A percentile compares a stretch with the other conserved stretches of the same genome.
phyloP scores from a whole-genome alignment of 2,329 filamentous ascomycete genomes.

The Alternaria triticina region DNA sequence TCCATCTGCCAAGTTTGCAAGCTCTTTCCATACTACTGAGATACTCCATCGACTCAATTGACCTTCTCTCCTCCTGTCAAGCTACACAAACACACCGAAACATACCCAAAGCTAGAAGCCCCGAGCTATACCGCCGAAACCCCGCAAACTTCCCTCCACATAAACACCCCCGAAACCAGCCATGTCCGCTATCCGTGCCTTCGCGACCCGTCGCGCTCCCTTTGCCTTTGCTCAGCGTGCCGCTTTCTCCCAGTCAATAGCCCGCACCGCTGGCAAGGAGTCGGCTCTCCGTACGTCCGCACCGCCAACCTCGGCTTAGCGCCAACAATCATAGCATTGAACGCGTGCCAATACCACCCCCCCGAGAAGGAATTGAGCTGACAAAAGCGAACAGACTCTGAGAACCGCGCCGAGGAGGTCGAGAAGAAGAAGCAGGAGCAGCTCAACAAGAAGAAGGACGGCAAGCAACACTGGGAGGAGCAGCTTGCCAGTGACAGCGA shows the following conservation, averaged over 20 bases:
- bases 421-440: slow-evolving; percentile 53
- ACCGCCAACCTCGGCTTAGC: background rate
- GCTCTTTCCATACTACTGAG: background rate
- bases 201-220: slow-evolving; percentile 41
- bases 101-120: background rate
- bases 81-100: background rate
- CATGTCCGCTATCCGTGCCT: slow-evolving; percentile 43
- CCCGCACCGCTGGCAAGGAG: slow-evolving; percentile 53
- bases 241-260: slow-evolving; percentile 48
- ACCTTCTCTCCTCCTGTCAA: background rate
- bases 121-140: slow-evolving; percentile 1
- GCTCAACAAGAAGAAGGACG: slow-evolving; percentile 52
- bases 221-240: slow-evolving; percentile 41
- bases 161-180: slow-evolving; percentile 2
- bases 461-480: slow-evolving; percentile 54
- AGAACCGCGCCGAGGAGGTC: slow-evolving; percentile 48
- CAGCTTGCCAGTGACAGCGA: slow-evolving; percentile 53
- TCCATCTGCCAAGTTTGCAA: slow-evolving; percentile 1
- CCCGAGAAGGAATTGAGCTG: slow-evolving; percentile 1
- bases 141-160: slow-evolving; percentile 5
- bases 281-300: slow-evolving; percentile 50
- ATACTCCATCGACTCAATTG: background rate
- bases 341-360: background rate
- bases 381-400: slow-evolving; percentile 26
- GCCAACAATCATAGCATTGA: background rate